A percentile compares a stretch with the other conserved stretches of the same genome.
Evolutionary conservation across 345 rosid genomes (phyloP).

Genomic region (Tarenaya hassleriana): DNA sequence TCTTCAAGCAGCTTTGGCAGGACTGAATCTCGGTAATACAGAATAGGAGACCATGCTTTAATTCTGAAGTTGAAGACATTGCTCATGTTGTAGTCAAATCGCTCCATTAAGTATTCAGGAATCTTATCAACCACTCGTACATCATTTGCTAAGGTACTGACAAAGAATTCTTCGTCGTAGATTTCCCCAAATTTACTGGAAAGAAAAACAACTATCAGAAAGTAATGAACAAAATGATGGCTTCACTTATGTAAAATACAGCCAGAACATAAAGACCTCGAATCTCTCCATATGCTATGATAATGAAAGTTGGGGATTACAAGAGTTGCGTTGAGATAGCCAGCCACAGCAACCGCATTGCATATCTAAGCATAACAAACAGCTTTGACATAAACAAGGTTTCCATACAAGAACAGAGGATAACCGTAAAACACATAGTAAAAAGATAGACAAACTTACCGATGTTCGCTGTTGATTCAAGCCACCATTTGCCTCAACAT

Average conservation of each 20-base stretch:
- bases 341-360: slow-evolving; percentile 99
- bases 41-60: slow-evolving; percentile 95
- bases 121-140: slow-evolving; percentile 76
- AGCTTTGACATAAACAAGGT: slow-evolving; percentile 17
- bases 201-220: slow-evolving; percentile 23
- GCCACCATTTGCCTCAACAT: slow-evolving; percentile 98
- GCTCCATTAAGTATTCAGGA: slow-evolving; percentile 92
- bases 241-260: slow-evolving; percentile 8
- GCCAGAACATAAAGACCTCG: slow-evolving; percentile 48
- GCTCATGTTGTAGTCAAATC: slow-evolving; percentile 79
- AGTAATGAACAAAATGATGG: slow-evolving; percentile 9
- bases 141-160: slow-evolving; percentile 61
- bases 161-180: slow-evolving; percentile 80
- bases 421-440: background rate
- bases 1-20: slow-evolving; percentile 91
- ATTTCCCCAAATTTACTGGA: slow-evolving; percentile 85
- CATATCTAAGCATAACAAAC: slow-evolving; percentile 66
- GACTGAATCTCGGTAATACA: slow-evolving; percentile 73
- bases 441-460: slow-evolving; percentile 53
- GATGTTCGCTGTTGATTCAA: slow-evolving; percentile 97
- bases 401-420: slow-evolving; percentile 13
- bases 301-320: slow-evolving; percentile 87
- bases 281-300: slow-evolving; percentile 99
- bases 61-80: slow-evolving; percentile 96
- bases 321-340: slow-evolving; percentile 95